These are phyloP conservation scores for Tranzscheliella williamsii DNA, from an alignment of 1,284 basidiomycete species.

Conservation along the genomic window DNA sequence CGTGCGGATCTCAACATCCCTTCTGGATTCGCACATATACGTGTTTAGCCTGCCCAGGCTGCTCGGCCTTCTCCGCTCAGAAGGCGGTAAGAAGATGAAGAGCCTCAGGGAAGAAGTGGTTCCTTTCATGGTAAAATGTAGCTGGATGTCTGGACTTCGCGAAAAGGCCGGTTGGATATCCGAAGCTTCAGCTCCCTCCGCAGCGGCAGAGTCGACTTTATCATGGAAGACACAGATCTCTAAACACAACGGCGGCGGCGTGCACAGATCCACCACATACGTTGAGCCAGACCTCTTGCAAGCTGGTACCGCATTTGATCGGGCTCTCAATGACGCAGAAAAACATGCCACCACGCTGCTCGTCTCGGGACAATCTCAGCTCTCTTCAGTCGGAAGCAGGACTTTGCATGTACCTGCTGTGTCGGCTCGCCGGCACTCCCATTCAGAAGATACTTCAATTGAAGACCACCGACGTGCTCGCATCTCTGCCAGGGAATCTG, in stretches of 20 bases:
- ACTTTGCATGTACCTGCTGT: no score
- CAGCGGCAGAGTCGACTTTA: slow-evolving; percentile 2
- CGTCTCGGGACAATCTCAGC: slow-evolving; percentile 5
- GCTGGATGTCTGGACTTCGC: slow-evolving; percentile 51
- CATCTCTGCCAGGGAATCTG: slow-evolving; percentile 11
- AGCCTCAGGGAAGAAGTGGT: slow-evolving; percentile 53
- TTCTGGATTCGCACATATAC: slow-evolving; percentile 57
- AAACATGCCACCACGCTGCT: no score
- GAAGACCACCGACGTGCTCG: slow-evolving; percentile 3
- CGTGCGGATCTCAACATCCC: slow-evolving; percentile 43
- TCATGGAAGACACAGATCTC: slow-evolving; percentile 8
- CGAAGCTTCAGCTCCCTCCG: slow-evolving; percentile 1
- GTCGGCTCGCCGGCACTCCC: no score
- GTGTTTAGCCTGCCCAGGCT: slow-evolving; percentile 45
- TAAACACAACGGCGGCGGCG: slow-evolving; percentile 6
- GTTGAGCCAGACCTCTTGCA: slow-evolving; percentile 27
- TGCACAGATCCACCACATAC: slow-evolving; percentile 24
- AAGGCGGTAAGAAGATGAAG: slow-evolving; percentile 47
- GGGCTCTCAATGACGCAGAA: no score
- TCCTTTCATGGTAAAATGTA: slow-evolving; percentile 54
- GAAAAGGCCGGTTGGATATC: slow-evolving; percentile 52
- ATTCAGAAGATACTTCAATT: no score
- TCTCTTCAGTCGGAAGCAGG: no score
- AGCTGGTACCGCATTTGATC: slow-evolving; percentile 11
- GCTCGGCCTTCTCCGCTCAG: slow-evolving; percentile 37